Evolutionary conservation across 2,329 filamentous ascomycete genomes (phyloP).

Genomic region (Pestalotiopsis sp.): DNA sequence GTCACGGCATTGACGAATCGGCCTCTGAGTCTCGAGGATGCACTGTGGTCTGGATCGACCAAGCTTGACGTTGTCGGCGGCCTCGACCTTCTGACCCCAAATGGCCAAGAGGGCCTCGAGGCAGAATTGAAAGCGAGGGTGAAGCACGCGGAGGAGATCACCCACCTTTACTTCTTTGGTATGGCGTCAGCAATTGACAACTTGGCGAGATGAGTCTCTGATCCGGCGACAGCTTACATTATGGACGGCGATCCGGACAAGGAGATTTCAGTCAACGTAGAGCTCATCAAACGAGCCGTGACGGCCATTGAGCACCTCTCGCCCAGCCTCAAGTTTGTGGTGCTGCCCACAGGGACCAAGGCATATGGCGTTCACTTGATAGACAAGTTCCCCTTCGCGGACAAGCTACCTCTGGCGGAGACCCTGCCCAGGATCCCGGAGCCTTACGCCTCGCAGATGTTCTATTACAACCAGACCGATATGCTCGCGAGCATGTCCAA

Average conservation of each 20-base stretch:
- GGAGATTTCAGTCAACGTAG: constrained; percentile 37
- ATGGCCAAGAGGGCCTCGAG: constrained; percentile 31
- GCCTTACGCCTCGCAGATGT: constrained; percentile 43
- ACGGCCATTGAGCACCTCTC: constrained; percentile 38
- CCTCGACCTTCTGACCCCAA: constrained; percentile 34
- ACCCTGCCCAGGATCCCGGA: constrained; percentile 41
- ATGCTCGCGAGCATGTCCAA: constrained; percentile 34
- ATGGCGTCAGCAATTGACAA: constrained; percentile 22
- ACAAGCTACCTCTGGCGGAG: constrained; percentile 36
- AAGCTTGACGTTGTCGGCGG: constrained; percentile 37
- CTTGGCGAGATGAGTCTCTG: constrained; percentile 15
- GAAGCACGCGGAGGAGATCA: constrained; percentile 38
- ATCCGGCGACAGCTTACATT: constrained; percentile 29
- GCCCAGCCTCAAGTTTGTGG: constrained; percentile 39
- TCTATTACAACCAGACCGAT: constrained; percentile 49
- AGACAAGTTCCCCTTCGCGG: constrained; percentile 26
- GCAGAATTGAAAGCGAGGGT: constrained; percentile 35
- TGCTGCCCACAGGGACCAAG: constrained; percentile 45
- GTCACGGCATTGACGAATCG: constrained; percentile 14
- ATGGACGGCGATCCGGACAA: constrained; percentile 35
- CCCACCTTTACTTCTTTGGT: constrained; percentile 45
- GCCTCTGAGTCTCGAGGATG: constrained; percentile 2
- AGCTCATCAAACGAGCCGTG: constrained; percentile 40
- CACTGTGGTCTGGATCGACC: constrained; percentile 28
- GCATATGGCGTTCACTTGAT: constrained; percentile 36